Conservation (phyloP, 176 grass and related monocot species). For the Hyparrhenia diplandra region DNA sequence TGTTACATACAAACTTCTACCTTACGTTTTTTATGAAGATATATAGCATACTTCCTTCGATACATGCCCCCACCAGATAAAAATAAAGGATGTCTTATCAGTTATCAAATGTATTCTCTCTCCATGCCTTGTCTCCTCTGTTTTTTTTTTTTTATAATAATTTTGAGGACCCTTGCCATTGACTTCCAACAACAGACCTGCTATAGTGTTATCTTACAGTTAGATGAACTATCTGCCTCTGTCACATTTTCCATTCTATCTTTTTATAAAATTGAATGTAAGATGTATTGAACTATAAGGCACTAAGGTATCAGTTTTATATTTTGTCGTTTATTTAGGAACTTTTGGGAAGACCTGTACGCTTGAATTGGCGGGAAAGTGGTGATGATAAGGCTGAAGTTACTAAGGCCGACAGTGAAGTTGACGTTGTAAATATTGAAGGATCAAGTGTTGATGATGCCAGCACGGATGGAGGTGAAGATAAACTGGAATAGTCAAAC, state of each 20-base stretch:
- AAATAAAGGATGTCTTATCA: neutral
- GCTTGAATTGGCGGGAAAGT: slow-evolving; percentile 46
- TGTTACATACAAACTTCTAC: slow-evolving; percentile 7
- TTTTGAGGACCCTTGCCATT: neutral
- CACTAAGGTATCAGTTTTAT: slow-evolving; percentile 4
- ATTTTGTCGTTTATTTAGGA: slow-evolving; percentile 52
- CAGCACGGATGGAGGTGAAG: slow-evolving; percentile 20
- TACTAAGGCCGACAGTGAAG: slow-evolving; percentile 29
- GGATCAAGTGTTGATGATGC: slow-evolving; percentile 24
- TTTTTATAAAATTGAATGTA: neutral
- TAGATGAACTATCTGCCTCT: slow-evolving; percentile 6
- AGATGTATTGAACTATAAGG: neutral
- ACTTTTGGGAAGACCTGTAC: slow-evolving; percentile 75
- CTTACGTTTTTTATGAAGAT: slow-evolving; percentile 10
- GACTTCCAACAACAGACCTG: neutral
- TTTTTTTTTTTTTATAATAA: slow-evolving; percentile 13
- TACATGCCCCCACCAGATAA: neutral
- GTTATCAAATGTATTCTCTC: neutral
- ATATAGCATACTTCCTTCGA: slow-evolving; percentile 12
- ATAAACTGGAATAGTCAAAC: slow-evolving; percentile 29
- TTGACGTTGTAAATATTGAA: slow-evolving; percentile 37
- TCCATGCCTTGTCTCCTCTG: neutral
- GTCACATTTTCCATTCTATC: neutral
- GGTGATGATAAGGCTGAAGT: slow-evolving; percentile 40
- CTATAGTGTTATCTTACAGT: neutral